A percentile compares a stretch with the other conserved stretches of the same genome.
These are phyloP conservation scores for Sutorius eximius DNA, from an alignment of 1,284 basidiomycete species.

Conservation along the genomic window DNA sequence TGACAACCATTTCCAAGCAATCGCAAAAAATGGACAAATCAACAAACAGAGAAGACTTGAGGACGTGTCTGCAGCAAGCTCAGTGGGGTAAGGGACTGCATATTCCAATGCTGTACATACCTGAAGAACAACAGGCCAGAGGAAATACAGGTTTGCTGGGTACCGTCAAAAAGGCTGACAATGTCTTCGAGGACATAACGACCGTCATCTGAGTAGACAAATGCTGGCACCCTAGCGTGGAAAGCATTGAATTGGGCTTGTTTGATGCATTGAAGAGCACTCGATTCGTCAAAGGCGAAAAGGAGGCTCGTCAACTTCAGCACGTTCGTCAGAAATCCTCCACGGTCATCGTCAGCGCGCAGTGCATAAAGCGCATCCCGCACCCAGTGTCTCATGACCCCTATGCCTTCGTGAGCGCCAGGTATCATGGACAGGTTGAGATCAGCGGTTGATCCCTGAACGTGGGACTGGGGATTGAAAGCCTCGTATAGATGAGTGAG, in stretches of 20 bases:
- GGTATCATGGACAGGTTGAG: conserved; percentile 39
- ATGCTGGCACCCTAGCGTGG: neutral
- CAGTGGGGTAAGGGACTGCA: neutral
- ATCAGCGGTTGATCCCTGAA: conserved; percentile 38
- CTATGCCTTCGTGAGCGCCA: conserved; percentile 36
- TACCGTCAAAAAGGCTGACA: conserved; percentile 17
- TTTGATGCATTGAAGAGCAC: conserved; percentile 22
- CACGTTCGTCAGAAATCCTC: conserved; percentile 31
- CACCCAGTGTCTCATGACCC: conserved; percentile 43
- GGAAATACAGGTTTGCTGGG: conserved; percentile 17
- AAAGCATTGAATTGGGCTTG: conserved; percentile 10
- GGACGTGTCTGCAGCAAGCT: conserved; percentile 39
- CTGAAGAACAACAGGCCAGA: conserved; percentile 26
- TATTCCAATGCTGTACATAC: conserved; percentile 8
- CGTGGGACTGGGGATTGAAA: conserved; percentile 39
- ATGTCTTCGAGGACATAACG: conserved; percentile 42
- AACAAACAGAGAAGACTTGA: conserved; percentile 35
- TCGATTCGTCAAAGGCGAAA: conserved; percentile 30
- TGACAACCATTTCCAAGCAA: conserved; percentile 44
- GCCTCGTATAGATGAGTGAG: conserved; percentile 41
- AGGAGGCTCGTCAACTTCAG: conserved; percentile 34
- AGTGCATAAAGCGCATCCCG: conserved; percentile 36
- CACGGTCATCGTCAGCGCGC: conserved; percentile 13
- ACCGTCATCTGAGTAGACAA: conserved; percentile 6
- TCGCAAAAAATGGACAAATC: conserved; percentile 48